phyloP scores from a whole-genome alignment of 257 asterid species.

The Ilex aquifolium region DNA sequence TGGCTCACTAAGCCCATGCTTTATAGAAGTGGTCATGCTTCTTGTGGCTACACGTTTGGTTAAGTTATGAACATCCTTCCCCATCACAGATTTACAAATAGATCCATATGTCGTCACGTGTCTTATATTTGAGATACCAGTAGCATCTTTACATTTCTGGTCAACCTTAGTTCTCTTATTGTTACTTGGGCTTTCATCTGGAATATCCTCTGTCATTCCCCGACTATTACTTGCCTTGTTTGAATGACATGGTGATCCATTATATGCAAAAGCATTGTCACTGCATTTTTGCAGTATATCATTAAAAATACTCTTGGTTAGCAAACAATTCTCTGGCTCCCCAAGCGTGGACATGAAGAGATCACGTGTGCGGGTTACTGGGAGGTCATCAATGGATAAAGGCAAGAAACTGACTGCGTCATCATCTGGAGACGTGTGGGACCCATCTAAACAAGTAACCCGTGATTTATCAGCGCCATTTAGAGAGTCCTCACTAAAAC shows the following conservation, averaged over 20 bases:
- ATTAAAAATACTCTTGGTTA: constrained; percentile 12
- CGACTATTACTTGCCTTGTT: constrained; percentile 10
- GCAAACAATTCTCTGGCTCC: constrained; percentile 16
- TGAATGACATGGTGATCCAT: constrained; percentile 6
- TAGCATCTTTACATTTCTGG: too few relatives aligned
- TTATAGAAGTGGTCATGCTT: too few relatives aligned
- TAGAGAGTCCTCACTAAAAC: constrained; percentile 27
- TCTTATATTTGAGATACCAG: too few relatives aligned
- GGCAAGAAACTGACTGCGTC: neutral
- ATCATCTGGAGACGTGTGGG: constrained; percentile 12
- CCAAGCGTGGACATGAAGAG: constrained; percentile 15
- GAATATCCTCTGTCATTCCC: neutral
- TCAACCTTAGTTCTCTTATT: too few relatives aligned
- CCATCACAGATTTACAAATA: too few relatives aligned
- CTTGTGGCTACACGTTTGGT: too few relatives aligned
- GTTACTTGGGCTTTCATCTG: too few relatives aligned
- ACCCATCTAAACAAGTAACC: constrained; percentile 16
- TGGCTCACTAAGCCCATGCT: too few relatives aligned
- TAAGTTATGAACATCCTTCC: too few relatives aligned
- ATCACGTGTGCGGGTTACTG: constrained; percentile 21
- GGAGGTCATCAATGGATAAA: constrained; percentile 19
- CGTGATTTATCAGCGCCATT: constrained; percentile 6
- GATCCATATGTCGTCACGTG: too few relatives aligned
- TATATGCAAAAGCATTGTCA: constrained; percentile 4
- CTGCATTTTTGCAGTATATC: constrained; percentile 22